Percentiles rank a stretch among this genome's conserved stretches.
phyloP scores from a whole-genome alignment of 2,329 filamentous ascomycete genomes.

The Mycocentrospora acerina region DNA sequence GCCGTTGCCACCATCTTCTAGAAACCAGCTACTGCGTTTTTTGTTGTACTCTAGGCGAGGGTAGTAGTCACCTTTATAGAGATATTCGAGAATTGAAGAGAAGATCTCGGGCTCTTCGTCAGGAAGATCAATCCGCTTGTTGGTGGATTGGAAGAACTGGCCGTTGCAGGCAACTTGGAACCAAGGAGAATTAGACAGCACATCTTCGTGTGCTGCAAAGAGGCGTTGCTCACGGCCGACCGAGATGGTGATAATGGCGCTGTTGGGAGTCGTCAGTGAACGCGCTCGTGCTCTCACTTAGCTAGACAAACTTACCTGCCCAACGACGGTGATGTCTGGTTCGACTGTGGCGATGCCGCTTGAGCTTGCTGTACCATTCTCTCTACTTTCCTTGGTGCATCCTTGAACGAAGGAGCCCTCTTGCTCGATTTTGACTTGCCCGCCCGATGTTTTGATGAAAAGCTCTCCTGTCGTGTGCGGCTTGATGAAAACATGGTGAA shows the following conservation, averaged over 20 bases:
- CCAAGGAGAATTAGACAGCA: constrained; percentile 76
- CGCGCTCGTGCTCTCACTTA: not conserved
- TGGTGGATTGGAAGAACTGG: constrained; percentile 62
- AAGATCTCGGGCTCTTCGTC: constrained; percentile 90
- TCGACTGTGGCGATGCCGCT: constrained; percentile 36
- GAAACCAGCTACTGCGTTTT: constrained; percentile 74
- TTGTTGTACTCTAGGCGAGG: constrained; percentile 82
- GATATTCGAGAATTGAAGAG: constrained; percentile 83
- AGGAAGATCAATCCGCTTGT: constrained; percentile 75
- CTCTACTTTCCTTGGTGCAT: constrained; percentile 37
- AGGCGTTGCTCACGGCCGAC: constrained; percentile 81
- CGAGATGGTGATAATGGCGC: constrained; percentile 73
- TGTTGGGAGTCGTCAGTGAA: constrained; percentile 24
- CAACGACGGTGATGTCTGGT: constrained; percentile 38
- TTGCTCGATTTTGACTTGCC: constrained; percentile 42
- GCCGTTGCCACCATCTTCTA: constrained; percentile 62
- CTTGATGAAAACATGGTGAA: constrained; percentile 41
- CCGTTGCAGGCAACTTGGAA: constrained; percentile 67
- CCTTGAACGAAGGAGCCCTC: constrained; percentile 41
- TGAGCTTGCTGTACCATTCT: constrained; percentile 38
- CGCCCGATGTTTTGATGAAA: constrained; percentile 43
- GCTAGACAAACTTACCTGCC: constrained; percentile 33
- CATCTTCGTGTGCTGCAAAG: constrained; percentile 88
- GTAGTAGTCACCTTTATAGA: constrained; percentile 94
- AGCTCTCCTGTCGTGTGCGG: constrained; percentile 36